These are phyloP conservation scores for Sporothrix variecibatus DNA, from an alignment of 2,329 filamentous ascomycete species.

Conservation along the genomic window DNA sequence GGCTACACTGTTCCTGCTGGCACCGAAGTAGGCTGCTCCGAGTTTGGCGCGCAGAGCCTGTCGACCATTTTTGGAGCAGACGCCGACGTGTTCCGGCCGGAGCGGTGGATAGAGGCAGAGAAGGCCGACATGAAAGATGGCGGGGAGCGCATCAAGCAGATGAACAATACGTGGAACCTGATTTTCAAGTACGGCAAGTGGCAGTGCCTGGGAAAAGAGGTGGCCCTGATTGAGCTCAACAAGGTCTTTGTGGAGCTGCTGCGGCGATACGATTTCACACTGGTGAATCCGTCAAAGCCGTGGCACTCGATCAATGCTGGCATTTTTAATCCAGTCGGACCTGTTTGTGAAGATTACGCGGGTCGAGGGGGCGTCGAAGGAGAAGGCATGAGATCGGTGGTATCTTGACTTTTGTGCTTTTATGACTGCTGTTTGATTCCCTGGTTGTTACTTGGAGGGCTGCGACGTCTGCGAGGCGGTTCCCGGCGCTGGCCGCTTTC, in stretches of 20 bases:
- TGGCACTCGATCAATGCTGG: slow-evolving; percentile 35
- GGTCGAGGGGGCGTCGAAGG: background rate
- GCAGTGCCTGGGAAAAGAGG: slow-evolving; percentile 46
- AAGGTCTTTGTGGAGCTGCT: slow-evolving; percentile 37
- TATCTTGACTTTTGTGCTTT: background rate
- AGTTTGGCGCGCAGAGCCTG: slow-evolving; percentile 45
- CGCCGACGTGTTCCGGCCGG: slow-evolving; percentile 46
- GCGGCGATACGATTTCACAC: slow-evolving; percentile 35
- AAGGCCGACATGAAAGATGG: background rate
- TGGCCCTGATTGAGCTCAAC: slow-evolving; percentile 47
- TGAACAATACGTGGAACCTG: slow-evolving; percentile 38
- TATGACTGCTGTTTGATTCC: slow-evolving; percentile 1
- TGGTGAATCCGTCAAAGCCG: slow-evolving; percentile 33
- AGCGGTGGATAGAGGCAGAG: slow-evolving; percentile 47
- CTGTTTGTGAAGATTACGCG: slow-evolving; percentile 36
- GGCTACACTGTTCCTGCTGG: slow-evolving; percentile 49
- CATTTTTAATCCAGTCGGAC: slow-evolving; percentile 37
- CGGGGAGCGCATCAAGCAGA: slow-evolving; percentile 29
- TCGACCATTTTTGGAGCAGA: slow-evolving; percentile 43
- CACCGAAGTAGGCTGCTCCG: slow-evolving; percentile 47
- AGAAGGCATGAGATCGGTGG: background rate
- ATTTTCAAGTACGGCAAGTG: slow-evolving; percentile 45
- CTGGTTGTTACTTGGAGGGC: background rate
- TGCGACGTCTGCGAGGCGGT: background rate
- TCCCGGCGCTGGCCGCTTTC: background rate